A percentile compares a stretch with the other conserved stretches of the same genome.
Conservation (phyloP, 202 grass and related monocot genomes). For the Eragrostis tef region DNA sequence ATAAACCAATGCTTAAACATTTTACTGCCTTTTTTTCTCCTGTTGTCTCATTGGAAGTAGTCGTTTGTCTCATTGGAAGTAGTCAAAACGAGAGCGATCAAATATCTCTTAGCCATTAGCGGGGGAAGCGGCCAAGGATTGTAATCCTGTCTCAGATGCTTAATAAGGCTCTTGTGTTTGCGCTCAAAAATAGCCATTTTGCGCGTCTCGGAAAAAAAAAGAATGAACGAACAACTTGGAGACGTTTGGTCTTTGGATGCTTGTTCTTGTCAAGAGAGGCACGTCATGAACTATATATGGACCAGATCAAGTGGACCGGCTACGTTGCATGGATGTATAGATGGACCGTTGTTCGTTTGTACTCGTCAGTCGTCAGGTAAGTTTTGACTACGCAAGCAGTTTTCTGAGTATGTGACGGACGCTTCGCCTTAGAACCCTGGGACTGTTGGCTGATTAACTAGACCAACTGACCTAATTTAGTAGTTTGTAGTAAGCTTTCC, state of each 20-base stretch:
- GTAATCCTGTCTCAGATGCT: too few relatives aligned
- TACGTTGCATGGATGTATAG: constrained; percentile 9
- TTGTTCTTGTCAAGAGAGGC: constrained; percentile 6
- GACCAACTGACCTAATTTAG: too few relatives aligned
- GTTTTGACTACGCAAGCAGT: not conserved
- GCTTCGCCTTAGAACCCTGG: too few relatives aligned
- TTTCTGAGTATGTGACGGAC: too few relatives aligned
- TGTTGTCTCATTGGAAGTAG: not conserved
- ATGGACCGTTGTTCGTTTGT: not conserved
- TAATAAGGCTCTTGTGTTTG: too few relatives aligned
- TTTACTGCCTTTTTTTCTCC: not conserved
- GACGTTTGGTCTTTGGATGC: not conserved
- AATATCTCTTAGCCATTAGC: not conserved
- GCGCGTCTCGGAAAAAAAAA: not conserved
- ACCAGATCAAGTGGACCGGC: not conserved
- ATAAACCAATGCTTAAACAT: not conserved
- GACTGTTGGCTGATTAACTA: too few relatives aligned
- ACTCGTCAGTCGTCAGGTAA: not conserved
- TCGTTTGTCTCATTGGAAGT: too few relatives aligned
- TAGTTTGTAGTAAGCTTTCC: too few relatives aligned
- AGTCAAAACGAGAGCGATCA: too few relatives aligned
- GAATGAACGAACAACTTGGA: not conserved
- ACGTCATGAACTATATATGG: not conserved
- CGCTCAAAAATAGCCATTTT: too few relatives aligned
- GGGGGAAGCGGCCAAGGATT: too few relatives aligned